Conservation (phyloP, 129 eudicot genomes). For the Logfia minima region DNA sequence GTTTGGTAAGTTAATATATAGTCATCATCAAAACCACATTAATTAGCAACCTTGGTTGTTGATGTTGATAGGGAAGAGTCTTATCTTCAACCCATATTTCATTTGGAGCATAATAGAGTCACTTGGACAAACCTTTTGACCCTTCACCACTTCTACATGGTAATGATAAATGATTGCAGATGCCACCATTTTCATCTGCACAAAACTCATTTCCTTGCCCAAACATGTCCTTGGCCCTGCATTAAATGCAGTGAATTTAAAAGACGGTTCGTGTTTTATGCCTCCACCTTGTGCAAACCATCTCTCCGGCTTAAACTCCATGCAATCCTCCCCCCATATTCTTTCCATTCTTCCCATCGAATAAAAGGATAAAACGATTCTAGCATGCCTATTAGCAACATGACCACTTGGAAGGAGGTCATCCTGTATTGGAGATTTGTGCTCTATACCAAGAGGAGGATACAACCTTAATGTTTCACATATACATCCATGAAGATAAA, state of each 20-base stretch:
- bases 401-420: constrained; percentile 64
- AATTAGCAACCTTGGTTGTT: not conserved
- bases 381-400: constrained; percentile 22
- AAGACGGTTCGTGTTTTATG: constrained; percentile 57
- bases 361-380: constrained; percentile 42
- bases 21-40: not conserved
- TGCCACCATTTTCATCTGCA: constrained; percentile 60
- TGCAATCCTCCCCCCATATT: constrained; percentile 63
- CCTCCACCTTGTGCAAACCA: constrained; percentile 51
- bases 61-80: constrained; percentile 7
- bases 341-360: constrained; percentile 56
- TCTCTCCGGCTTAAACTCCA: constrained; percentile 64
- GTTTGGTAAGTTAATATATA: not conserved
- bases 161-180: constrained; percentile 34
- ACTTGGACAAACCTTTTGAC: constrained; percentile 41
- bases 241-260: constrained; percentile 55
- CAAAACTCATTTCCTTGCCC: constrained; percentile 60
- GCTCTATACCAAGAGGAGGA: constrained; percentile 59
- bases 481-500: constrained; percentile 67
- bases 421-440: constrained; percentile 37
- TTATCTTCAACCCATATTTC: constrained; percentile 58
- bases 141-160: constrained; percentile 41
- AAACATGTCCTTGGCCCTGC: constrained; percentile 69
- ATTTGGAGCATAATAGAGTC: constrained; percentile 45
- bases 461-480: constrained; percentile 62